Conservation (phyloP, 768 basidiomycete genomes). For the Pholiota molesta region DNA sequence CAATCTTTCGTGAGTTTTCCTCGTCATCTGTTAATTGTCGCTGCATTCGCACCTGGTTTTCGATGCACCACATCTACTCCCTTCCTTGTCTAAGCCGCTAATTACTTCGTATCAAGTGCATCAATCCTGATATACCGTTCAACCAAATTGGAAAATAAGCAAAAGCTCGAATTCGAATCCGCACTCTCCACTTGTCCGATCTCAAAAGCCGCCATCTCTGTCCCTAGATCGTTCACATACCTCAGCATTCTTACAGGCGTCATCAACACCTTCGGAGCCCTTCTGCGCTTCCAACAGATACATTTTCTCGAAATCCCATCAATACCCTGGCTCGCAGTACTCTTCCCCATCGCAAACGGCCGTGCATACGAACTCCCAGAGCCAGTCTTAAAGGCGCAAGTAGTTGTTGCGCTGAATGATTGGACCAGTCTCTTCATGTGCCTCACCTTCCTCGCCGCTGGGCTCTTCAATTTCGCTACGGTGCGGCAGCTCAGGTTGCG, state of each 20-base stretch:
- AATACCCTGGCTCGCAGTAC: constrained; percentile 14
- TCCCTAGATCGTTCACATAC: constrained; percentile 20
- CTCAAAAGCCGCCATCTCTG: constrained; percentile 5
- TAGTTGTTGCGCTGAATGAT: constrained; percentile 24
- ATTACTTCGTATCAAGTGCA: constrained; percentile 7
- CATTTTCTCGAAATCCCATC: constrained; percentile 22
- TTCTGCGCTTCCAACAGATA: constrained; percentile 21
- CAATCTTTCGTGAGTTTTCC: constrained; percentile 21
- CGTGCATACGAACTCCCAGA: constrained; percentile 2
- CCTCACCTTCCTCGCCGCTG: constrained; percentile 20
- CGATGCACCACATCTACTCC: neutral
- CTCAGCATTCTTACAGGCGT: constrained; percentile 21
- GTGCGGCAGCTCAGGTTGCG: constrained; percentile 20
- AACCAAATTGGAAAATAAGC: constrained; percentile 21
- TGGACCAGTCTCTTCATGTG: constrained; percentile 25
- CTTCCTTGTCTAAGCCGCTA: no score
- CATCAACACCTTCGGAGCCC: constrained; percentile 20
- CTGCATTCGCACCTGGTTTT: neutral
- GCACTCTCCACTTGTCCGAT: constrained; percentile 14
- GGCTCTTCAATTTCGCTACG: constrained; percentile 24
- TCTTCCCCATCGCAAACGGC: neutral
- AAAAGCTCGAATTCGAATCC: constrained; percentile 13
- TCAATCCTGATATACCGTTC: constrained; percentile 21
- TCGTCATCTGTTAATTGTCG: neutral
- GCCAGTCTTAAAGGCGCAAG: constrained; percentile 16